A percentile compares a stretch with the other conserved stretches of the same genome.
phyloP scores from a whole-genome alignment of 805 yeast genomes.

The Yamadazyma philogaea region DNA sequence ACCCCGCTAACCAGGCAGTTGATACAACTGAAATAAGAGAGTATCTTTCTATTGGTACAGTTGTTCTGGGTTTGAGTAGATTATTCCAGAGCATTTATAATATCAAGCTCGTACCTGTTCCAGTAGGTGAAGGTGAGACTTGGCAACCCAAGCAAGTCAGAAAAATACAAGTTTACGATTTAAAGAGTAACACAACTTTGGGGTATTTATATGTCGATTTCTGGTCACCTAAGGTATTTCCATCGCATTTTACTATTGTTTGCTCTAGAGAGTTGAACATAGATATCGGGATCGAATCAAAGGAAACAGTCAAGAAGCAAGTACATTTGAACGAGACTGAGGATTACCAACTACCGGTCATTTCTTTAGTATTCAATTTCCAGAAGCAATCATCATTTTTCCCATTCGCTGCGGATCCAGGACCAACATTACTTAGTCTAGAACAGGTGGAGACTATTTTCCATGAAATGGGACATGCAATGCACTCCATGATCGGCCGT shows the following conservation, averaged over 20 bases:
- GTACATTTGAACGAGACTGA: conserved; percentile 44
- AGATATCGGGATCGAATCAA: conserved; percentile 33
- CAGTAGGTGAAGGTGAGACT: conserved; percentile 66
- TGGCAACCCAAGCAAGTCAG: conserved; percentile 83
- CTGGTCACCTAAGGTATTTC: conserved; percentile 74
- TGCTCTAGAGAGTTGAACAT: conserved; percentile 80
- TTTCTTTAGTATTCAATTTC: conserved; percentile 86
- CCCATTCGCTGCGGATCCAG: conserved; percentile 20
- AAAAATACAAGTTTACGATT: conserved; percentile 68
- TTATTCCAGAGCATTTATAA: conserved; percentile 74
- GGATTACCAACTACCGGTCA: conserved; percentile 79
- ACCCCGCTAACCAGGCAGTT: conserved; percentile 9
- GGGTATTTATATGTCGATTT: conserved; percentile 89
- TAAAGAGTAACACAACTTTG: conserved; percentile 49
- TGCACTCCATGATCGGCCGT: conserved; percentile 95
- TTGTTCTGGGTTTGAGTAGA: conserved; percentile 76
- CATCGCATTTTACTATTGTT: conserved; percentile 94
- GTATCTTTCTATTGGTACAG: conserved; percentile 81
- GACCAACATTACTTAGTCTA: conserved; percentile 58
- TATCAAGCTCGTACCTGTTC: conserved; percentile 65
- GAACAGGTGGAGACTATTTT: conserved; percentile 89
- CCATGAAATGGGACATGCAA: conserved; percentile 99
- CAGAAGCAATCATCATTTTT: conserved; percentile 22
- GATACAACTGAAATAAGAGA: conserved; percentile 50
- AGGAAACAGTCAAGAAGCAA: conserved; percentile 19